Base-by-base conservation (phyloP, 192 early-diverging fungal species). In the Kickxella alabastrina region DNA sequence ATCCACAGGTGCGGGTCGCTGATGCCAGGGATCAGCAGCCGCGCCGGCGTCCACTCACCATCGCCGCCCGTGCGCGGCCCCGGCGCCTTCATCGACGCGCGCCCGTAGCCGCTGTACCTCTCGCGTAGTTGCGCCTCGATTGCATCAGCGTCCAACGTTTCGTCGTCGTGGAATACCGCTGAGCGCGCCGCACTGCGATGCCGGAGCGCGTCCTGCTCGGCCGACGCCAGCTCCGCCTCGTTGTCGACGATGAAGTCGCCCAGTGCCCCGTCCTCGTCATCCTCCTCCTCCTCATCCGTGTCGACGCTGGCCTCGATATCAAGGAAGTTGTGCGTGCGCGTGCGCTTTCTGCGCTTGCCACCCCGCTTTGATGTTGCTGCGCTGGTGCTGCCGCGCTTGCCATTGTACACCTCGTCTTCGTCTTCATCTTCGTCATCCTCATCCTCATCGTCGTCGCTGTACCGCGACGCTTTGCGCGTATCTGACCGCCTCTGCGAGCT, bases 1-100 rank as follows among this genome's bases (percentile, higher is more conserved):
- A 93, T 82, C 91, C 92, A 99, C 46, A 97, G 66, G 50, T 89
- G 88, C 42, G 96, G 94, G 59, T 95, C 90, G 43, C 85, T 75
- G 29, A 93, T 87, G 26, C 84, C 84, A 0, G 94, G 91, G 47
- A 93, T 78, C 15, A 95, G 80, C 50, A 93, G 66, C 34, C 82
- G 64, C 52, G 89, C 87, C 13, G 91, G 90, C 34, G 88, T 58
- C 68, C 74, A 77, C 6, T 66, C 67, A 1, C 53, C 27, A 28
- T 65, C 81, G 37, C 75, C 43, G 82, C 77, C n/a, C 80, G 63
- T 26, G 66, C 48, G 43, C 3, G 54, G 37, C n/a, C 81, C 31
- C 56, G 76, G 50, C 65, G 68, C 43, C 28, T 59, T 57, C n/a
- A n/a, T n/a, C 40, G 72, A 63, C 4, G 64, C 56, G 49, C 67